Evolutionary conservation across 345 rosid species (phyloP), one percentile per base, ranked within the genome.

Genomic region (Nephelium lappaceum): DNA sequence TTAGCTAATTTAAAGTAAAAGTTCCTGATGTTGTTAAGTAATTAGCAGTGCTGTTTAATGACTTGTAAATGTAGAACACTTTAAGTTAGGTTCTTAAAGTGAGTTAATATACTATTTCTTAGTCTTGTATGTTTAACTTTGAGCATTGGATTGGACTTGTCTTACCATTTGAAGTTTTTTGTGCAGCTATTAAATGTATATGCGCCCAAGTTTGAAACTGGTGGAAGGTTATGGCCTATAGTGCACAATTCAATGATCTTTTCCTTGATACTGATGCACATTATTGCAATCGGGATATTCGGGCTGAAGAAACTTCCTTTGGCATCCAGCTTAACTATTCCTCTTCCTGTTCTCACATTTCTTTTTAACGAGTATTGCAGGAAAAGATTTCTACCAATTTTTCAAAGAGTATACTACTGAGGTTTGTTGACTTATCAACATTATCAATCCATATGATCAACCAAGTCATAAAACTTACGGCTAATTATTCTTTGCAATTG

Each of bases 241-340:
- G 96, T 89, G 80, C 97, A 95, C 82, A 82, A 76, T 80, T 86
- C 91, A 23, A 92, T 89, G 58, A 86, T 95, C 27, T 90, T 91
- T 83, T 90, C 95, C 60, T 81, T 95, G 84, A 73, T 93, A 69
- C 84, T 95, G 85, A 95, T 95, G 97, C 99, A 93, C 66, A 73
- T 95, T 0, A 91, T 92, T 69, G 96, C 98, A 66, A 85, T 95
- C 63, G 98, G 98, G 67, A 83, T 92, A 83, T 95, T 93, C 75
- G 95, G 94, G 67, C 87, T 95, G 47, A 95, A 93, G 88, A 80
- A 87, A 70, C 89, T 93, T 81, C 95, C 95, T 39, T 45, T 88
- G 70, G 98, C 97, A 71, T 87, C 96, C 76, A 86, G 84, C 84
- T 88, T 95, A 78, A 87, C 83, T 11, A 72, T 89, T 75, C 98